Percentiles rank a stretch among this genome's conserved stretches.
Evolutionary conservation across 257 asterid species (phyloP).

Genomic region (Cruciata laevipes): DNA sequence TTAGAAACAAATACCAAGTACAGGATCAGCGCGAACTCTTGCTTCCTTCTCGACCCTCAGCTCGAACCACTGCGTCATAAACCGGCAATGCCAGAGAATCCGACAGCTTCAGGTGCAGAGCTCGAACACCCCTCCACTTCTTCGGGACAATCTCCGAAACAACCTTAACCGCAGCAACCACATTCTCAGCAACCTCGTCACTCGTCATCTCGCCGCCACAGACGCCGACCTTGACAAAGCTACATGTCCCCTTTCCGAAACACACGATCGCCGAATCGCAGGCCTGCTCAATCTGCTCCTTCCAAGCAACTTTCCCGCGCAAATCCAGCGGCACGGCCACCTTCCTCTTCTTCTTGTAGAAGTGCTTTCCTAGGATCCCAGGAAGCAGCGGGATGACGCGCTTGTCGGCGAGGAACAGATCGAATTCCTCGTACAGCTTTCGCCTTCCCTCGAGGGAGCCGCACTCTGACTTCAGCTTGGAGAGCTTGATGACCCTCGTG

Average conservation of each 20-base stretch:
- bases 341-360: slow-evolving; percentile 63
- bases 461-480: slow-evolving; percentile 62
- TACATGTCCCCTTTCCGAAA: slow-evolving; percentile 70
- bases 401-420: slow-evolving; percentile 46
- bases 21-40: background rate
- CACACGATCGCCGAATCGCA: slow-evolving; percentile 46
- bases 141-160: slow-evolving; percentile 45
- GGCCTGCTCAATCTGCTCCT: slow-evolving; percentile 62
- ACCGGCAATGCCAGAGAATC: slow-evolving; percentile 78
- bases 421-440: slow-evolving; percentile 45
- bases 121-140: slow-evolving; percentile 61
- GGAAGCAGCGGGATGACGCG: slow-evolving; percentile 45
- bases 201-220: slow-evolving; percentile 33
- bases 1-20: background rate
- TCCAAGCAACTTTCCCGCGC: slow-evolving; percentile 44
- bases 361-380: slow-evolving; percentile 55
- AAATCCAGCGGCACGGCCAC: slow-evolving; percentile 61
- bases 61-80: slow-evolving; percentile 24
- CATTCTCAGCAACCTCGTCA: slow-evolving; percentile 57
- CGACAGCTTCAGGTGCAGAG: slow-evolving; percentile 71
- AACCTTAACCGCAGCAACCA: slow-evolving; percentile 44
- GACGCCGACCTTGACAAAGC: slow-evolving; percentile 53
- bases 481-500: slow-evolving; percentile 44
- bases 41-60: background rate
- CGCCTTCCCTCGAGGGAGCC: slow-evolving; percentile 50